Base-by-base conservation (phyloP, 2,329 filamentous ascomycete species). In the Ceratocystis variospora region DNA sequence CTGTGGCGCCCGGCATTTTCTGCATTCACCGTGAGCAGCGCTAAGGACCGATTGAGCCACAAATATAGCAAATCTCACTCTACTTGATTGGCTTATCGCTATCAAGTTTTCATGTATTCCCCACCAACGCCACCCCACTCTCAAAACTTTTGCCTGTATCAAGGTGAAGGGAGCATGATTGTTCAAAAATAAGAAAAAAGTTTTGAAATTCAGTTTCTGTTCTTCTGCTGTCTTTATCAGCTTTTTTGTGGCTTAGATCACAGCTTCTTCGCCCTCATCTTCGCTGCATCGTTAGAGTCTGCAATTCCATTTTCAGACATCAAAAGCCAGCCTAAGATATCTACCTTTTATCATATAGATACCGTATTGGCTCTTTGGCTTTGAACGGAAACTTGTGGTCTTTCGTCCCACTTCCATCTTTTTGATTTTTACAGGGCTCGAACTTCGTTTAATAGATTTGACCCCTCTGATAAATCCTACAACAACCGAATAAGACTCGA, bases 61-160 rank as follows among this genome's bases (percentile, higher is more conserved):
- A 65, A 41, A 41, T 41, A 15, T 41, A 41, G 37, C 37, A 41
- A 41, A 57, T 62, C 48, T 63, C 53, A 12, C 12, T 63, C n/a
- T 63, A n/a, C 50, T 46, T 68, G 63, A 68, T 68, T 65, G 63
- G 66, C 63, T 63, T 65, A 66, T 68, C 63, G 19, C 41, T 67
- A 57, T 62, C 61, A 61, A 65, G 55, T 68, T 62, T 65, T 62
- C 48, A 63, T 61, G 45, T 10, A 25, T 28, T 44, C 45, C 66
- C 61, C 66, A 64, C 61, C 64, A 63, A 33, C 61, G 48, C 48
- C 63, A 68, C 66, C 63, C 66, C 63, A 65, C 63, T 57, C 61
- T 61, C 66, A 68, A 68, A 66, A 68, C 57, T 68, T 65, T 68
- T 19, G 17, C 28, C 19, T 15, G 37, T 41, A 41, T 10, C 37